Percentiles rank a stretch among this genome's conserved stretches.
Evolutionary conservation across 495 filamentous ascomycete genomes (phyloP).

Genomic region (Neurospora sublineolata): DNA sequence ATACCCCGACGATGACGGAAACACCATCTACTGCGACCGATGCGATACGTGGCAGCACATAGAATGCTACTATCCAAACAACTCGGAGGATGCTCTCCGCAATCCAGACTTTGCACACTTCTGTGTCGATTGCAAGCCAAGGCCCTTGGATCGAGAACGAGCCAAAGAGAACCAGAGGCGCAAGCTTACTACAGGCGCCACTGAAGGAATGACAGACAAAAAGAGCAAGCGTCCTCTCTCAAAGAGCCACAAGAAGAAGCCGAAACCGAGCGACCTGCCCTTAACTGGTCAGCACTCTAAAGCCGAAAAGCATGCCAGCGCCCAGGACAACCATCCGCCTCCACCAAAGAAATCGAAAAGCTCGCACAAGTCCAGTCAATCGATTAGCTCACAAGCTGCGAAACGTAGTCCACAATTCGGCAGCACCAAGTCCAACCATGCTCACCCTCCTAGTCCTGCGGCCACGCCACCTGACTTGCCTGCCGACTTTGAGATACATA

Average conservation of each 20-base stretch:
- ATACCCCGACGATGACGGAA: conserved; percentile 88
- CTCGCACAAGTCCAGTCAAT: conserved; percentile 59
- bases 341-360: conserved; percentile 64
- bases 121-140: conserved; percentile 76
- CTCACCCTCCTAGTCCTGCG: conserved; percentile 42
- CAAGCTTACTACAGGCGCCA: conserved; percentile 37
- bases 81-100: conserved; percentile 57
- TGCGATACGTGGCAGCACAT: conserved; percentile 99
- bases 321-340: conserved; percentile 25
- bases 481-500: conserved; percentile 44
- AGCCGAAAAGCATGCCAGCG: conserved; percentile 22
- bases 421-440: conserved; percentile 27
- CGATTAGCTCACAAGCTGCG: conserved; percentile 47
- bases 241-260: conserved; percentile 69
- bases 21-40: conserved; percentile 88
- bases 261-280: conserved; percentile 40
- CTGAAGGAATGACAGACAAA: conserved; percentile 44
- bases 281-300: conserved; percentile 36
- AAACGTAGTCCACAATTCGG: conserved; percentile 44
- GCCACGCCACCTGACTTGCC: conserved; percentile 45
- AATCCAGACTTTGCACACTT: conserved; percentile 53
- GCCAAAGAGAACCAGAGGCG: conserved; percentile 53
- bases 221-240: conserved; percentile 56
- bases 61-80: conserved; percentile 78
- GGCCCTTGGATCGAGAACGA: conserved; percentile 53